Evolutionary conservation across 1,284 basidiomycete genomes (phyloP).

Genomic region (Rhodotorula sp.): DNA sequence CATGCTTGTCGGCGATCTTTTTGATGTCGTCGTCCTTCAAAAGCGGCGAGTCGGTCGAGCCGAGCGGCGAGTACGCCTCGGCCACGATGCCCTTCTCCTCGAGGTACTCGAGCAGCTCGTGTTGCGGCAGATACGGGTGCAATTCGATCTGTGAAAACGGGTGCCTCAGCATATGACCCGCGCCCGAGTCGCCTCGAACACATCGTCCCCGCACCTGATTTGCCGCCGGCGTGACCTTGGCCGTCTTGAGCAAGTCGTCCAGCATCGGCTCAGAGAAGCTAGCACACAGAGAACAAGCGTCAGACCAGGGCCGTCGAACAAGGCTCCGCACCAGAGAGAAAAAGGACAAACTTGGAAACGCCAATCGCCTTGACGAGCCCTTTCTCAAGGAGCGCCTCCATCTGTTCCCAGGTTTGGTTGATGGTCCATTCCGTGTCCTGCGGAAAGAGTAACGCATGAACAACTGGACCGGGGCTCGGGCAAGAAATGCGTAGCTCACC

Average conservation of each 20-base stretch:
- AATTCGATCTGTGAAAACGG: conserved; percentile 31
- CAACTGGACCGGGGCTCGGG: no score
- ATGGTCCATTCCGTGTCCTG: conserved; percentile 51
- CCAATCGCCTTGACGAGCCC: conserved; percentile 82
- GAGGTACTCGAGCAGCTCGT: conserved; percentile 67
- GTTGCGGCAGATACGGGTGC: conserved; percentile 57
- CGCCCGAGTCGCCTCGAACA: no score
- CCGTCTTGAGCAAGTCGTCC: conserved; percentile 53
- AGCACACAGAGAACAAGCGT: background rate
- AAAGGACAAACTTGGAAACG: conserved; percentile 44
- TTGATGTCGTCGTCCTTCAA: conserved; percentile 65
- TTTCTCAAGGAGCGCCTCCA: conserved; percentile 65
- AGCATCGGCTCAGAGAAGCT: conserved; percentile 34
- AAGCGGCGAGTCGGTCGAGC: conserved; percentile 71
- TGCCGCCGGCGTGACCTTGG: conserved; percentile 65
- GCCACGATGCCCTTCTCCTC: conserved; percentile 67
- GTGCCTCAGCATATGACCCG: background rate
- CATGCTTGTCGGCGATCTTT: conserved; percentile 57
- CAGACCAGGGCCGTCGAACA: background rate
- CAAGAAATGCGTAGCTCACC: conserved; percentile 6
- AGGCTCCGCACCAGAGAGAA: background rate
- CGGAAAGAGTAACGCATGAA: background rate
- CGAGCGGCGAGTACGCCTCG: conserved; percentile 81
- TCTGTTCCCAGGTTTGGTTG: conserved; percentile 74
- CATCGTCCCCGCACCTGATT: conserved; percentile 57